Evolutionary conservation across 2,329 filamentous ascomycete genomes (phyloP).

Genomic region (Ceratocystis alfenasii): DNA sequence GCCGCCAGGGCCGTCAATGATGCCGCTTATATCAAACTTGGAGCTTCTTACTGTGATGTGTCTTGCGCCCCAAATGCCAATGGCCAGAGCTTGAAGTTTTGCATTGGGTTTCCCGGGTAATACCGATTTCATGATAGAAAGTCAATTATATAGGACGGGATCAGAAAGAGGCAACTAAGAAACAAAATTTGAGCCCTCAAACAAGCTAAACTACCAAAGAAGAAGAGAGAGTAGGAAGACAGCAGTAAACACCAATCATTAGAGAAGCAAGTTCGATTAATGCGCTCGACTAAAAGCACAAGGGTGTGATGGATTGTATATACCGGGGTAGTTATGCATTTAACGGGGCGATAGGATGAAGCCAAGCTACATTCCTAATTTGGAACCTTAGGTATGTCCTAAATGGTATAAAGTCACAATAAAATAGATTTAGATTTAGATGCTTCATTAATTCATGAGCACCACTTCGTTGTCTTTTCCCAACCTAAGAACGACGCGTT

Average conservation of each 20-base stretch:
- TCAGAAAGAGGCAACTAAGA: neutral
- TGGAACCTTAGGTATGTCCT: neutral
- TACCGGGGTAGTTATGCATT: neutral
- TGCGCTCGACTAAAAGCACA: neutral
- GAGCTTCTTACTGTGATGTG: constrained; percentile 54
- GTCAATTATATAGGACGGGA: neutral
- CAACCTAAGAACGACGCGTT: neutral
- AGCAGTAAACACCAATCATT: neutral
- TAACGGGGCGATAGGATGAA: neutral
- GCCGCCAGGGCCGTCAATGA: neutral
- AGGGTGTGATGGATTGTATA: neutral
- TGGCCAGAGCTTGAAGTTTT: constrained; percentile 65
- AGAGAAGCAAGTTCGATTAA: neutral
- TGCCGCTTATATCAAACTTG: neutral
- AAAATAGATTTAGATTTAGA: neutral
- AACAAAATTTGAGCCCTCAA: neutral
- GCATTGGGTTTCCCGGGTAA: constrained; percentile 67
- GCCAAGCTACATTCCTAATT: constrained; percentile 5
- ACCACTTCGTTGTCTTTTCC: neutral
- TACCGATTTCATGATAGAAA: constrained; percentile 58
- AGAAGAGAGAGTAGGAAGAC: neutral
- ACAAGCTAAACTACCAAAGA: neutral
- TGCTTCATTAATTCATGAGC: neutral
- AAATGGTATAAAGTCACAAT: neutral
- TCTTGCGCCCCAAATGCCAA: constrained; percentile 58